phyloP scores from a whole-genome alignment of 345 rosid genomes.

The Noccaea caerulescens region DNA sequence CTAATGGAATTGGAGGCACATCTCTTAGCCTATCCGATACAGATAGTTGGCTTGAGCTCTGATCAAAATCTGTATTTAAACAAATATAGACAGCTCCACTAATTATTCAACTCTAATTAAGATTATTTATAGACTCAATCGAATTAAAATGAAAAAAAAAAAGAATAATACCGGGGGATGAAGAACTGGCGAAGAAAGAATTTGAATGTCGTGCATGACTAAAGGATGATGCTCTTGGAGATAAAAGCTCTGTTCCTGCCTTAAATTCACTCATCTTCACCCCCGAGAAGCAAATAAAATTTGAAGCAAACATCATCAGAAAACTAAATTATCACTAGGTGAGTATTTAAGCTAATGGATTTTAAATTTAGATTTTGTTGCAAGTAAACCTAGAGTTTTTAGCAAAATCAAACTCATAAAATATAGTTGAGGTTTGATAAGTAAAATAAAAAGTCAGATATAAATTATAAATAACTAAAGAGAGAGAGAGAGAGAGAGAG shows the following conservation, averaged over 20 bases:
- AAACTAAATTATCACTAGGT: background rate
- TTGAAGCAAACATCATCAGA: slow-evolving; percentile 16
- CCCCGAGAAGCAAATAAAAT: background rate
- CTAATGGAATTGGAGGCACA: slow-evolving; percentile 35
- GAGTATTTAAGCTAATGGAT: background rate
- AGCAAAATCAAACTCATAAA: too few relatives aligned
- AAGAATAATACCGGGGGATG: slow-evolving; percentile 60
- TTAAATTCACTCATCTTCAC: slow-evolving; percentile 82
- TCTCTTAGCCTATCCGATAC: slow-evolving; percentile 34
- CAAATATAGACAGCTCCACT: background rate
- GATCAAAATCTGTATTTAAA: slow-evolving; percentile 33
- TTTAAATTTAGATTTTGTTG: background rate
- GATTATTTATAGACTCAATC: background rate
- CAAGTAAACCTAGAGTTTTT: background rate
- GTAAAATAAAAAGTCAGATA: too few relatives aligned
- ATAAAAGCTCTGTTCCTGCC: slow-evolving; percentile 59
- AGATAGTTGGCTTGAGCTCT: slow-evolving; percentile 31
- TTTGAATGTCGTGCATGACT: slow-evolving; percentile 55
- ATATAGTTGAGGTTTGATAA: too few relatives aligned
- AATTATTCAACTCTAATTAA: background rate
- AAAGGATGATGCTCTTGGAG: slow-evolving; percentile 54
- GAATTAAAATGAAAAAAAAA: background rate
- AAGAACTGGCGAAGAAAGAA: slow-evolving; percentile 54
- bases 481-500: slow-evolving; percentile 19
- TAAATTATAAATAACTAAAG: background rate